Evolutionary conservation across 208 protist species (phyloP), one percentile per base, ranked within the genome.

Genomic region (Porcisia hertigi): DNA sequence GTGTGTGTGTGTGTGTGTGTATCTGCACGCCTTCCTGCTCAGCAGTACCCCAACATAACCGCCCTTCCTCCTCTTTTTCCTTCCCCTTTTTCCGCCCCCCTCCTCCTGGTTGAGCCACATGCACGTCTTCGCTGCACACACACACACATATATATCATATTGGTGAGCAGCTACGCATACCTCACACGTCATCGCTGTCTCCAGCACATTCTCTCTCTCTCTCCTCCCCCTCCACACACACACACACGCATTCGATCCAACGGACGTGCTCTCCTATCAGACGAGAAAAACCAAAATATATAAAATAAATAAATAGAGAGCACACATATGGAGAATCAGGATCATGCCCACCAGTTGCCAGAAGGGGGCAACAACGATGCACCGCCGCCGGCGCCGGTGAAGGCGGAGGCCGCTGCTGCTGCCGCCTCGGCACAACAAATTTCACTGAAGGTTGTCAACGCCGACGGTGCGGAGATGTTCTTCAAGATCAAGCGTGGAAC

Each of bases 401-500:
- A 94, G 80, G 81, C 85, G 66, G 88, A 95, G 71, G 84, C 77
- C 18, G 83, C 66, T 2, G 81, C 74, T 8, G 77, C 72, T 3
- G 63, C 47, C 11, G 73, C 76, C 9, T 76, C 80, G 1, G 65
- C 75, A 52, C 88, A 88, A 62, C 93, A 98, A 60, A 84, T 98
- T 11, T 94, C 94, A 7, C 83, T 98, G 18, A 97, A 96, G 73
- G 96, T 98, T 25, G 89, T 98, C 2, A 97, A 98, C 83, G 92
- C 89, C 4, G 94, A 98, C 39, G 97, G 97, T 9, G 92, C 87
- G 16, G 97, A 99, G 82, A 97, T 99, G 76, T 98, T 98, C 82
- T 99, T 99, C 83, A 98, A 98, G 71, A 99, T 99, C 59, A 98
- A 98, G 79, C 84, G 85, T n/a, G 86, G 84, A 16, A 99, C 98